These are phyloP conservation scores for Aspergillus ibericus DNA, from an alignment of 2,329 filamentous ascomycete genomes.

Conservation along the genomic window DNA sequence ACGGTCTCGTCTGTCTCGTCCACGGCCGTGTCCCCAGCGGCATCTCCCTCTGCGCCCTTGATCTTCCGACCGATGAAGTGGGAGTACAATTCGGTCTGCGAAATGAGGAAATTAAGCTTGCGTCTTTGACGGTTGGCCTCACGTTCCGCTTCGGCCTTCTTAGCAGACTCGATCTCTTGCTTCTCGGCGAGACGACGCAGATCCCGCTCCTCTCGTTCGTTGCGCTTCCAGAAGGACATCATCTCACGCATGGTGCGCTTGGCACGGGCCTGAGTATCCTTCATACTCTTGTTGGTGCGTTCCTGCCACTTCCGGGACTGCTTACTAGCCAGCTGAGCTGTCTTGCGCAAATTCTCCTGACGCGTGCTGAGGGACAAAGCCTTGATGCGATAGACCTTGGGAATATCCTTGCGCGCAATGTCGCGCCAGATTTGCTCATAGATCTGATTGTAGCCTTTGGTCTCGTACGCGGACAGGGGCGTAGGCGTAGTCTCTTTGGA, in stretches of 20 bases:
- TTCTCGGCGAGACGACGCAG: slow-evolving; percentile 90
- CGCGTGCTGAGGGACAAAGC: slow-evolving; percentile 82
- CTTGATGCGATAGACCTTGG: slow-evolving; percentile 87
- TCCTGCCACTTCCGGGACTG: slow-evolving; percentile 97
- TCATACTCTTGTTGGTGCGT: slow-evolving; percentile 96
- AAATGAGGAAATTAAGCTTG: slow-evolving; percentile 99
- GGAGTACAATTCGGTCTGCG: slow-evolving; percentile 96
- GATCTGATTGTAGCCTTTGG: slow-evolving; percentile 93
- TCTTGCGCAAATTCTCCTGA: slow-evolving; percentile 96
- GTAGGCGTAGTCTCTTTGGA: slow-evolving; percentile 47
- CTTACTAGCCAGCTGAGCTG: slow-evolving; percentile 91
- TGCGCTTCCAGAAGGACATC: slow-evolving; percentile 99
- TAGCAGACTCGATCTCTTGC: slow-evolving; percentile 93
- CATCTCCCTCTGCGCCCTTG: slow-evolving; percentile 94
- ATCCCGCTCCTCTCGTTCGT: slow-evolving; percentile 95
- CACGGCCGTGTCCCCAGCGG: slow-evolving; percentile 77
- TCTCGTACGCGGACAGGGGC: slow-evolving; percentile 69
- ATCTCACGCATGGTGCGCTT: slow-evolving; percentile 99
- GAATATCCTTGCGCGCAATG: slow-evolving; percentile 87
- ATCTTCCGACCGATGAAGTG: slow-evolving; percentile 99
- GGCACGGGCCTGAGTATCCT: slow-evolving; percentile 92
- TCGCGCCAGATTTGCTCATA: slow-evolving; percentile 98
- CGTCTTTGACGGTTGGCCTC: slow-evolving; percentile 97
- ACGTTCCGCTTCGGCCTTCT: slow-evolving; percentile 94
- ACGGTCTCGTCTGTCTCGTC: slow-evolving; percentile 52